A percentile compares a stretch with the other conserved stretches of the same genome.
Conservation (phyloP, 2,329 filamentous ascomycete genomes). For the Trichophyton rubrum region DNA sequence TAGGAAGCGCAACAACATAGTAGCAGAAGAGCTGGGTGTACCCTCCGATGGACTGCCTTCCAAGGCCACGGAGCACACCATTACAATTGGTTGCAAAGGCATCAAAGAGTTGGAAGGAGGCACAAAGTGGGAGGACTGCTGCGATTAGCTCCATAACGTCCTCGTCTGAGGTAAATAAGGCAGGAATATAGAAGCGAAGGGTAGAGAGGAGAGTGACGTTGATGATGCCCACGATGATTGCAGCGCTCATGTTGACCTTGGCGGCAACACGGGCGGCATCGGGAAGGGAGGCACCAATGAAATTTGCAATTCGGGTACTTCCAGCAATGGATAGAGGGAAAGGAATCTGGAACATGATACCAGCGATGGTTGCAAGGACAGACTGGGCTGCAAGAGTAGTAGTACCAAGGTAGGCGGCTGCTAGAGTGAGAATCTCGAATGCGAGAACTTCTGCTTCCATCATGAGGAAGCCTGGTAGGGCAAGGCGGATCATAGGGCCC, state of each 20-base stretch:
- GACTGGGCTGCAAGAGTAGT: conserved; percentile 78
- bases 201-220: conserved; percentile 60
- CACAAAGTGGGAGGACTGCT: conserved; percentile 62
- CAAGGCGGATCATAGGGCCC: conserved; percentile 74
- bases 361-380: conserved; percentile 63
- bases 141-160: conserved; percentile 59
- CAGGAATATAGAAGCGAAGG: conserved; percentile 60
- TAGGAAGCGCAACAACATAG: conserved; percentile 73
- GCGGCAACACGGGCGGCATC: conserved; percentile 68
- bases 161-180: conserved; percentile 62
- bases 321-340: conserved; percentile 84
- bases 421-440: conserved; percentile 83
- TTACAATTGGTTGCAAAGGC: conserved; percentile 66
- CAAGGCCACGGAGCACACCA: conserved; percentile 74
- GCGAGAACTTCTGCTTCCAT: conserved; percentile 86
- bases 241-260: conserved; percentile 59
- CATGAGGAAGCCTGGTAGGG: conserved; percentile 83
- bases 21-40: conserved; percentile 80
- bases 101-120: conserved; percentile 84
- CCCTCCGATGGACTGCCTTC: conserved; percentile 77
- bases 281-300: conserved; percentile 76
- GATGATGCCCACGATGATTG: conserved; percentile 59
- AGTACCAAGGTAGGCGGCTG: conserved; percentile 64
- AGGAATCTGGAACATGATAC: conserved; percentile 78
- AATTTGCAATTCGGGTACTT: conserved; percentile 77